Base-by-base conservation (phyloP, 2,329 filamentous ascomycete genomes). In the Thelonectria olida region DNA sequence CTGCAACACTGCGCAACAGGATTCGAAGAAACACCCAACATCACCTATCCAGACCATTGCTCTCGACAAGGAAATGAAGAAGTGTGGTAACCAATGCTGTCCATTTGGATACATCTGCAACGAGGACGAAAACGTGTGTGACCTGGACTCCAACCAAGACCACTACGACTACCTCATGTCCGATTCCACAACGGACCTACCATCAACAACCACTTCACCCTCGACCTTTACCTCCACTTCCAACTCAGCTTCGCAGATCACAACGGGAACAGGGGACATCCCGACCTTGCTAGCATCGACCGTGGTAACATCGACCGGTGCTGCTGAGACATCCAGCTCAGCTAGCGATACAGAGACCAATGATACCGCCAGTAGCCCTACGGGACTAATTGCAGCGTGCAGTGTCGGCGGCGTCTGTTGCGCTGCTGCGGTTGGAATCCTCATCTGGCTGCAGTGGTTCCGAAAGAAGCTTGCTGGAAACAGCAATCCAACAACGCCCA, bases 71-170 rank as follows among this genome's bases (percentile, higher is more conserved):
- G 41, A 62, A 15, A 61, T 72, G 25, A 58, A 65, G 47, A 62
- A 51, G 3, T 72, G 70, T 13, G 68, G 70, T 4, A 58, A 52
- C 17, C 53, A 38, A 10, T 72, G 70, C 49, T 72, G 70, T 10
- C 70, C 70, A 9, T 72, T 72, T 51, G 70, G 70, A 8, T 72
- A 72, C 25, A 61, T 66, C 20, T 72, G 70, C 54, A 61, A 58
- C 12, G 61, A 51, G 13, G 45, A 61, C 15, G 54, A 52, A n/a
- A n/a, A n/a, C n/a, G 42, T 60, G 17, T 72, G 70, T 7, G 63
- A 66, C 9, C 65, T 64, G 13, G 67, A 70, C 50, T 39, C 61
- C 44, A 60, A 71, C 23, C 70, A 72, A 25, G 51, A 65, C 38
- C 61, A 55, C 12, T 71, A 70, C 28, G 66, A 39, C 10, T 71